phyloP scores from a whole-genome alignment of 1,284 basidiomycete genomes.

The Sanguinoderma infundibulare region DNA sequence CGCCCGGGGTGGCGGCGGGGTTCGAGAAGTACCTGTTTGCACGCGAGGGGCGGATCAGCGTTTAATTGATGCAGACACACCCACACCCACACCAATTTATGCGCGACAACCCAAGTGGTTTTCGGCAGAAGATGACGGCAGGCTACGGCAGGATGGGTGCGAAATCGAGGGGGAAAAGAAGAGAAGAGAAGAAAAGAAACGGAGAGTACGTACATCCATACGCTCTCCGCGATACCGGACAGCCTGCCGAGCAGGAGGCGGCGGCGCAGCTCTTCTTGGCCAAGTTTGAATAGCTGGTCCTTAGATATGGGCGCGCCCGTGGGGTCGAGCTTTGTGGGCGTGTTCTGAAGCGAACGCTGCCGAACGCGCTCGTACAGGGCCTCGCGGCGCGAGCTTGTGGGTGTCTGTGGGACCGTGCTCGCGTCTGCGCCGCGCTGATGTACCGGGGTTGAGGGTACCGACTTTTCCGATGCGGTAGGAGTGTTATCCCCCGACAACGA shows the following conservation, averaged over 20 bases:
- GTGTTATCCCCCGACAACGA: conserved; percentile 33
- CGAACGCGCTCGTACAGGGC: conserved; percentile 81
- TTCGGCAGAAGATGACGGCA: not conserved
- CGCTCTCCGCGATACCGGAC: conserved; percentile 76
- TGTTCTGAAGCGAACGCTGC: conserved; percentile 64
- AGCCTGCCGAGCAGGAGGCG: conserved; percentile 78
- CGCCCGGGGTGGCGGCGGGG: conserved; percentile 50
- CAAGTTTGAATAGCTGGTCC: conserved; percentile 70
- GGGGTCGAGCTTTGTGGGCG: conserved; percentile 61
- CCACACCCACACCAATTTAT: too few species aligned
- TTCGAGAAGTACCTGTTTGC: conserved; percentile 66
- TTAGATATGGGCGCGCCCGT: conserved; percentile 54
- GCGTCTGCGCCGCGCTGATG: conserved; percentile 61
- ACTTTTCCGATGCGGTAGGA: conserved; percentile 38
- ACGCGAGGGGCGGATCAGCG: conserved; percentile 3
- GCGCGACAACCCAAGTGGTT: not conserved
- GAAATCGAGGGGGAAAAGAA: not conserved
- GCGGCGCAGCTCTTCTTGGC: conserved; percentile 76
- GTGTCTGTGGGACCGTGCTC: conserved; percentile 64
- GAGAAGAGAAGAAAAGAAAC: conserved; percentile 2
- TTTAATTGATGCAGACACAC: not conserved
- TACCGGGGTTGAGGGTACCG: conserved; percentile 66
- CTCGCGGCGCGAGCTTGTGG: conserved; percentile 71
- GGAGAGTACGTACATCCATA: conserved; percentile 74
- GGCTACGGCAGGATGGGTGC: too few species aligned